Conservation (phyloP, 169 alveolate genomes). For the Cystoisospora suis region DNA sequence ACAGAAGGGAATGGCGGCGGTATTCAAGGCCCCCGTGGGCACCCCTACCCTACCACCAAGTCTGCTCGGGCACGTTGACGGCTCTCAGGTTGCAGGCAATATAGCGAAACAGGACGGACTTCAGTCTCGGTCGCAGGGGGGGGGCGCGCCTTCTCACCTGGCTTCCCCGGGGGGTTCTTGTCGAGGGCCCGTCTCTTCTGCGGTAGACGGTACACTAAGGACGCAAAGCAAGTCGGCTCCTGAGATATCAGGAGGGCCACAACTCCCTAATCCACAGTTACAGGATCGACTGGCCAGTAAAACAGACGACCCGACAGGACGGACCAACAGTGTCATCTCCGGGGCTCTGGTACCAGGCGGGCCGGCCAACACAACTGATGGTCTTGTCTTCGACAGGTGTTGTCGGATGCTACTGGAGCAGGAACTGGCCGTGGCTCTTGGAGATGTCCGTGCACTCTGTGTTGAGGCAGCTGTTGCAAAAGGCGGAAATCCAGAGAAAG, state of each 20-base stretch:
- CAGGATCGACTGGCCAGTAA: no score
- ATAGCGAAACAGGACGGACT: background rate
- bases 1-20: conserved; percentile 53
- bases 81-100: background rate
- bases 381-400: background rate
- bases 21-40: conserved; percentile 39
- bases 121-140: background rate
- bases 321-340: no score
- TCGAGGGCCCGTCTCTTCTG: no score
- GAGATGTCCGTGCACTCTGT: conserved; percentile 15
- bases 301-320: no score
- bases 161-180: no score
- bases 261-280: no score
- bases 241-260: no score
- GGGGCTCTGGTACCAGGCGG: no score
- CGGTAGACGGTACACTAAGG: no score
- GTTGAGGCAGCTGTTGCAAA: conserved; percentile 7
- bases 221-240: no score
- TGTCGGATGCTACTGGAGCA: conserved; percentile 26
- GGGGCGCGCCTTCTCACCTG: no score
- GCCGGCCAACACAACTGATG: background rate
- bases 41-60: background rate
- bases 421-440: conserved; percentile 15
- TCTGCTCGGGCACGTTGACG: background rate
- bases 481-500: background rate